Base-by-base conservation (phyloP, 2,329 filamentous ascomycete species). In the Diaporthe capsici region DNA sequence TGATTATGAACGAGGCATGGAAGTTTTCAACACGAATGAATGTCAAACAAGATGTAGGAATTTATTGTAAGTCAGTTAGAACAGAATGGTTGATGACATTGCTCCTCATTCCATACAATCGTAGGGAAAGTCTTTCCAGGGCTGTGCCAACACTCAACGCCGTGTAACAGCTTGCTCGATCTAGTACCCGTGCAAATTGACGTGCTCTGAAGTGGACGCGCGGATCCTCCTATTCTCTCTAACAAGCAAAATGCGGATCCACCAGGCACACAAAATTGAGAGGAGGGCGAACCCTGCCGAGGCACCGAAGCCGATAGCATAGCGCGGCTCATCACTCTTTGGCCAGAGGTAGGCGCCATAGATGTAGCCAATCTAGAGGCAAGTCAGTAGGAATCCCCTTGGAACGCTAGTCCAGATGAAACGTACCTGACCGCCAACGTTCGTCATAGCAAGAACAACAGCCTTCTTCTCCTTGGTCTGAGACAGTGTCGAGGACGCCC, bases 381-480 rank as follows among this genome's bases (percentile, higher is more conserved):
- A 39, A 37, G 7, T 68, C 8, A 68, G 31, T 5, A 8, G 6
- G 8, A 3, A n/a, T 4, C 5, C 22, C 12, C 13, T 39, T 20
- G 9, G 6, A 4, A 37, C 10, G 9, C 0, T 12, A 20, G 10
- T 39, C 12, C 7, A 12, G 6, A 12, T 25, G 3, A 9, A 37
- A 51, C 65, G 3, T 28, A 68, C 65, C 47, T 68, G 65, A 51
- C 65, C 82, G 20, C 84, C 79, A 0, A 83, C 83, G 58, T 84
- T 85, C 9, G 83, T 71, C 53, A 87, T 85, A 22, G 71, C 71
- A 12, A 73, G 71, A 22, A 73, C 71, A 22, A 84, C 82, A 0
- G 86, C 85, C 74, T 86, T 87, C 79, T 87, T 87, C 79, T 87
- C 85, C 1, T 83, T 83, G 0, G 85, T 87, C 34, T 86, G 85